These are phyloP conservation scores for Botrytis squamosa DNA, from an alignment of 2,329 filamentous ascomycete genomes.

Conservation along the genomic window DNA sequence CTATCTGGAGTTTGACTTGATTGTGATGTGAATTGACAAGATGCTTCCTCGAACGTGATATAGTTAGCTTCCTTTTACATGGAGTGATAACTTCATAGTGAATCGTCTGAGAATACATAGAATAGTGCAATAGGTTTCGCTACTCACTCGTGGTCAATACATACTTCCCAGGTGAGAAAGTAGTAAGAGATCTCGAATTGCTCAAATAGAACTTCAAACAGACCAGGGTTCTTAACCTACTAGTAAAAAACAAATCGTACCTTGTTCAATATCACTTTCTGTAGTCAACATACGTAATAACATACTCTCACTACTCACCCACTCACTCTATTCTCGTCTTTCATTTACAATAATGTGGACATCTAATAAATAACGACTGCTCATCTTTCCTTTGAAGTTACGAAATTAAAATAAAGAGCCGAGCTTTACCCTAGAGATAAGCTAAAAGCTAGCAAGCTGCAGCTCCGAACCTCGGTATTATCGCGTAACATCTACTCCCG, in stretches of 20 bases:
- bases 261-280: not conserved
- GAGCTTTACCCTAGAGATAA: not conserved
- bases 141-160: not conserved
- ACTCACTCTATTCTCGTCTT: not conserved
- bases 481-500: constrained; percentile 13
- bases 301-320: not conserved
- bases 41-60: not conserved
- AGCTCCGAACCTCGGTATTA: constrained; percentile 20
- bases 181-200: not conserved
- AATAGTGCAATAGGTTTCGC: not conserved
- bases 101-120: not conserved
- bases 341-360: not conserved
- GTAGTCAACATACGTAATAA: not conserved
- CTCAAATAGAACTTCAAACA: not conserved
- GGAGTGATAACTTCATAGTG: not conserved
- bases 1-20: not conserved
- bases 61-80: not conserved
- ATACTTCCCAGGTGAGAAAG: not conserved
- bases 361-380: not conserved
- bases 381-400: not conserved
- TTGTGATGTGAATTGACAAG: not conserved
- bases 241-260: not conserved
- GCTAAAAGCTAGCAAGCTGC: constrained; percentile 1
- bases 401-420: not conserved
- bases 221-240: not conserved